Evolutionary conservation across 768 basidiomycete genomes (phyloP).

Genomic region (Leccinellum albellum): DNA sequence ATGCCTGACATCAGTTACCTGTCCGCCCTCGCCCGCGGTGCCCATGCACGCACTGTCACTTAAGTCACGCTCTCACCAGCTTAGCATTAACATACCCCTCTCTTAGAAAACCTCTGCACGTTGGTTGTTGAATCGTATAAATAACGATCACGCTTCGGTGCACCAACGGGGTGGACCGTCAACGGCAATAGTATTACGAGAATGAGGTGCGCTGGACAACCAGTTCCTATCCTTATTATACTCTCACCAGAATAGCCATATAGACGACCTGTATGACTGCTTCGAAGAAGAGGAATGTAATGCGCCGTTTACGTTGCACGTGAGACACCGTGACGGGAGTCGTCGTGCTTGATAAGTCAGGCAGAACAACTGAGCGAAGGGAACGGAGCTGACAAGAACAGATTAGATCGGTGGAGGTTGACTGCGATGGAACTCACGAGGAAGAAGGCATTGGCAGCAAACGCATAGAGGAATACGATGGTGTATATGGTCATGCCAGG

Average conservation of each 20-base stretch:
- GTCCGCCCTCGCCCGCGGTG: too few species aligned
- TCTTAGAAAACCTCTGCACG: too few species aligned
- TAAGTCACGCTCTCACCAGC: too few species aligned
- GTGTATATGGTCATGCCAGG: constrained; percentile 61
- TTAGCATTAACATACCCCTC: too few species aligned
- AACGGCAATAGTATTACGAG: background rate
- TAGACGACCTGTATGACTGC: constrained; percentile 80
- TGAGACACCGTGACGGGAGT: constrained; percentile 62
- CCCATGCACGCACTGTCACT: too few species aligned
- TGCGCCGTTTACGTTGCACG: constrained; percentile 75
- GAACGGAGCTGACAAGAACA: constrained; percentile 76
- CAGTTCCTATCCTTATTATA: constrained; percentile 23
- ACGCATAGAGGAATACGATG: constrained; percentile 77
- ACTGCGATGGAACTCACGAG: constrained; percentile 51
- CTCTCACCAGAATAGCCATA: constrained; percentile 79
- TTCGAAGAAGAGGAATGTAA: constrained; percentile 85
- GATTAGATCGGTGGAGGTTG: background rate
- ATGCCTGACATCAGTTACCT: too few species aligned
- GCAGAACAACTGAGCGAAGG: constrained; percentile 85
- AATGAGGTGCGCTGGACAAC: background rate
- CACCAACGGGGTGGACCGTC: background rate
- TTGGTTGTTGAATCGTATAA: too few species aligned
- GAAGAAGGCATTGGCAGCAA: constrained; percentile 91
- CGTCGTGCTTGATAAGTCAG: constrained; percentile 55
- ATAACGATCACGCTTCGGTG: too few species aligned